Percentiles rank a stretch among this genome's conserved stretches.
phyloP scores from a whole-genome alignment of 2,329 filamentous ascomycete species.

The Diatrype stigma region DNA sequence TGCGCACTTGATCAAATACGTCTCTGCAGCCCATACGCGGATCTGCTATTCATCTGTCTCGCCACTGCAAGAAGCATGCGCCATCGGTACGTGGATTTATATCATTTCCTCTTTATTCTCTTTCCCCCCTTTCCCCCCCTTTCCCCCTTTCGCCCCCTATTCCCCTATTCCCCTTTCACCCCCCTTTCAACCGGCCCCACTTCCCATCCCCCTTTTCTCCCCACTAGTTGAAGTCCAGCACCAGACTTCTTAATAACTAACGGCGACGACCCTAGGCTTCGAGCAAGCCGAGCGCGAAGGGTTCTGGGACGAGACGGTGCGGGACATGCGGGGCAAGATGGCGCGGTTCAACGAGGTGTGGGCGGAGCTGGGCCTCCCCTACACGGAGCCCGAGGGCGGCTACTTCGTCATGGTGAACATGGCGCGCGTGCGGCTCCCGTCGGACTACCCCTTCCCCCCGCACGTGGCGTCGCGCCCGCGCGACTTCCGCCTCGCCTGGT shows the following conservation, averaged over 20 bases:
- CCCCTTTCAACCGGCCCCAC: background rate
- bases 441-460: conserved; percentile 80
- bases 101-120: background rate
- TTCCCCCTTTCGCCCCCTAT: background rate
- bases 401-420: conserved; percentile 98
- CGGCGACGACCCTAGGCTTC: conserved; percentile 49
- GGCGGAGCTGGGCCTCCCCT: conserved; percentile 70
- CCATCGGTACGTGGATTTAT: conserved; percentile 60
- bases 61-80: conserved; percentile 88
- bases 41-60: conserved; percentile 96
- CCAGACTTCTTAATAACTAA: background rate
- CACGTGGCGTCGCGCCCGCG: conserved; percentile 82
- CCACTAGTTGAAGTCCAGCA: no score
- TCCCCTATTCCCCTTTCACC: background rate
- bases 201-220: background rate
- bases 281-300: conserved; percentile 79
- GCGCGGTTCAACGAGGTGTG: conserved; percentile 80
- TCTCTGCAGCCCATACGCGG: conserved; percentile 85
- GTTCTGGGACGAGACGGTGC: conserved; percentile 82
- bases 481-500: conserved; percentile 95
- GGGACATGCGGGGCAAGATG: conserved; percentile 88
- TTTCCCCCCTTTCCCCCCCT: background rate
- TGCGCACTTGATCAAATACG: conserved; percentile 83
- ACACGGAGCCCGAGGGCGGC: conserved; percentile 90
- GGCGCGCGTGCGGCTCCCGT: conserved; percentile 77